Evolutionary conservation across 1,284 basidiomycete genomes (phyloP).

Genomic region (Trichosporon sp.): DNA sequence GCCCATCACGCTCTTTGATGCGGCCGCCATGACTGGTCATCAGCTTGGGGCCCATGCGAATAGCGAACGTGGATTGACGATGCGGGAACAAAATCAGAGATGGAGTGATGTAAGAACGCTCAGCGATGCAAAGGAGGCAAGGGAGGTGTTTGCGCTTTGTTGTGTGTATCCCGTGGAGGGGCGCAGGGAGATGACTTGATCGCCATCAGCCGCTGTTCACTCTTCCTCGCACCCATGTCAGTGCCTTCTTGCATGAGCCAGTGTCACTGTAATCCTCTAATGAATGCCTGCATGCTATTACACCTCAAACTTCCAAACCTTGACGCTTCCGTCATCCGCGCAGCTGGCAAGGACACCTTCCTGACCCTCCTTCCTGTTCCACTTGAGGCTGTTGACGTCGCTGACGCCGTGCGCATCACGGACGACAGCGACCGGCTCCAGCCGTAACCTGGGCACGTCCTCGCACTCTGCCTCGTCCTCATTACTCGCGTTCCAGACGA

Average conservation of each 20-base stretch:
- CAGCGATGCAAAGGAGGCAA: too few relatives aligned
- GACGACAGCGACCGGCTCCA: constrained; percentile 40
- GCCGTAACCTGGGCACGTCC: constrained; percentile 18
- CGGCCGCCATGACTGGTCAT: neutral
- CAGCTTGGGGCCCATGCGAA: neutral
- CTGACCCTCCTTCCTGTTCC: constrained; percentile 57
- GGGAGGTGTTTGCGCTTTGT: neutral
- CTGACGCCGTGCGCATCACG: constrained; percentile 57
- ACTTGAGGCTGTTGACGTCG: constrained; percentile 62
- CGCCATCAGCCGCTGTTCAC: neutral
- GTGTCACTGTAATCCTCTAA: neutral
- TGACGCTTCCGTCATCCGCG: constrained; percentile 62
- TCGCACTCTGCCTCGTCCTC: constrained; percentile 47
- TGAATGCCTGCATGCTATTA: constrained; percentile 9
- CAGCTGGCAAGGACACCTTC: constrained; percentile 60
- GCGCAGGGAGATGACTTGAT: neutral
- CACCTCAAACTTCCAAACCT: constrained; percentile 14
- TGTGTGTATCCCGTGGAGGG: neutral
- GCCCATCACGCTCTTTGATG: neutral
- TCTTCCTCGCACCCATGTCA: neutral
- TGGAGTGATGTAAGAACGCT: neutral
- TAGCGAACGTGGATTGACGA: neutral
- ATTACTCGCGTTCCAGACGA: constrained; percentile 53
- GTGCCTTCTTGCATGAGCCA: neutral
- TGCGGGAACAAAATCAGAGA: neutral